phyloP scores from a whole-genome alignment of 2,329 filamentous ascomycete genomes.

The Aspergillus hiratsukae region DNA sequence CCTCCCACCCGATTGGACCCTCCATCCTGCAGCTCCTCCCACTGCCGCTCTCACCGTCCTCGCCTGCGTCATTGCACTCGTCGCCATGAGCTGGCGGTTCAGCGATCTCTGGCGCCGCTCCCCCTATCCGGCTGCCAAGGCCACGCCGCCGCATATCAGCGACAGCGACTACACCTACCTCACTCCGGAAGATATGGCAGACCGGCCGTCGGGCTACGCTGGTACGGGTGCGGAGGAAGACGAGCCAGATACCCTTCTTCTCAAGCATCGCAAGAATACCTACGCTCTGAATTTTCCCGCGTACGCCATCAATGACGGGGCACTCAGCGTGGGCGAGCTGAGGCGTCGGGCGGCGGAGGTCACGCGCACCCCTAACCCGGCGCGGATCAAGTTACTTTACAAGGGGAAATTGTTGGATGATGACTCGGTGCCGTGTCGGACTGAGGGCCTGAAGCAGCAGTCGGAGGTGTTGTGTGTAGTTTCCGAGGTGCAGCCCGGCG shows the following conservation, averaged over 20 bases:
- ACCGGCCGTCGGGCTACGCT: constrained; percentile 17
- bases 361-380: constrained; percentile 31
- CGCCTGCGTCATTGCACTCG: constrained; percentile 24
- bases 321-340: constrained; percentile 39
- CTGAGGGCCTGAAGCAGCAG: constrained; percentile 45
- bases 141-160: constrained; percentile 31
- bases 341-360: constrained; percentile 36
- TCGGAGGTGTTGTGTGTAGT: constrained; percentile 46
- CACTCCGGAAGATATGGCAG: constrained; percentile 32
- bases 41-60: constrained; percentile 25
- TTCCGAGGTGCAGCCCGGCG: constrained; percentile 32
- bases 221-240: constrained; percentile 25
- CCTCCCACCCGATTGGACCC: constrained; percentile 15
- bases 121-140: constrained; percentile 20
- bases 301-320: constrained; percentile 45
- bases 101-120: constrained; percentile 31
- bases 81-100: constrained; percentile 35
- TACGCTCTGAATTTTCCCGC: constrained; percentile 43
- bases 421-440: constrained; percentile 35
- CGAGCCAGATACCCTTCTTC: constrained; percentile 41
- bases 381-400: constrained; percentile 43
- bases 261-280: constrained; percentile 39
- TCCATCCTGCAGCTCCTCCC: constrained; percentile 9
- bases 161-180: constrained; percentile 39
- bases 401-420: constrained; percentile 44